Evolutionary conservation across 2,329 filamentous ascomycete genomes (phyloP).

Genomic region (Colletotrichum chlorophyti): DNA sequence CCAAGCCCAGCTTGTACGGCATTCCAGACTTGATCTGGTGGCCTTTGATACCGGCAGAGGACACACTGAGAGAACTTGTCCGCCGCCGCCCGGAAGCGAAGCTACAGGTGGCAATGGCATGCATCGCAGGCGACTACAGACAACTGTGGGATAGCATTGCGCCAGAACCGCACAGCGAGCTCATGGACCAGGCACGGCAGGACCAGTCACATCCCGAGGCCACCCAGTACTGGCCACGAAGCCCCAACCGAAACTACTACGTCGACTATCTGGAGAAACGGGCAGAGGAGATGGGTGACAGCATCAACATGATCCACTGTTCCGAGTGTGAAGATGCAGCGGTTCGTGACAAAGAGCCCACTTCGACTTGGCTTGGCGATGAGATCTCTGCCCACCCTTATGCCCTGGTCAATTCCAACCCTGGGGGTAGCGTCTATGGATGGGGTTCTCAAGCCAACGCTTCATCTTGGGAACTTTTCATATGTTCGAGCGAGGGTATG

Average conservation of each 20-base stretch:
- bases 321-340: background rate
- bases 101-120: background rate
- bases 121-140: constrained; percentile 3
- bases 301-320: background rate
- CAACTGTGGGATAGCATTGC: background rate
- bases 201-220: background rate
- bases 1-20: background rate
- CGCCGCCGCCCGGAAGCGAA: constrained; percentile 3
- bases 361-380: background rate
- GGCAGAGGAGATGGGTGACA: background rate
- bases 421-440: background rate
- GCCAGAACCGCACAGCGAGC: background rate
- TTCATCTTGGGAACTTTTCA: background rate
- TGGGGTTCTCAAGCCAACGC: background rate
- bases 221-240: background rate
- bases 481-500: constrained; percentile 8
- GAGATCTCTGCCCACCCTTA: background rate
- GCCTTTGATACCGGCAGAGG: background rate
- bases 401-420: background rate
- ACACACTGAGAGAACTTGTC: background rate
- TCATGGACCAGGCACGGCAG: background rate
- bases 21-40: constrained; percentile 16
- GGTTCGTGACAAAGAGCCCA: constrained; percentile 3
- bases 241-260: constrained; percentile 5
- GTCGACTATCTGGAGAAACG: background rate